These are phyloP conservation scores for Isoetes taiwanensis DNA, from an alignment of 75 land plant species.

Conservation along the genomic window DNA sequence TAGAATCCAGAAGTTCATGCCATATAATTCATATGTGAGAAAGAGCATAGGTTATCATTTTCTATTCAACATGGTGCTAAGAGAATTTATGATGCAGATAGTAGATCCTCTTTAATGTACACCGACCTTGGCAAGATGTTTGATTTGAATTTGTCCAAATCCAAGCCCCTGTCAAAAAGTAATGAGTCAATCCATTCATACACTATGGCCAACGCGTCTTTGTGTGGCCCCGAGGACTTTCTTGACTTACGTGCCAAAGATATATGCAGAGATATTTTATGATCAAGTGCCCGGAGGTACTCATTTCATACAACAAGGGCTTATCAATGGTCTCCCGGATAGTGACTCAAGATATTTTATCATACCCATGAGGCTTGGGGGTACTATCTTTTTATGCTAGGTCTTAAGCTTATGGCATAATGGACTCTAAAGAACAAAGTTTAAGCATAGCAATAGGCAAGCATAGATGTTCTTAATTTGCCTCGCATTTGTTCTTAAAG, in stretches of 20 bases:
- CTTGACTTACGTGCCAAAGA: constrained; percentile 61
- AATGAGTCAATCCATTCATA: constrained; percentile 75
- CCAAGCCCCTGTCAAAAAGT: constrained; percentile 37
- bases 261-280: constrained; percentile 64
- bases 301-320: constrained; percentile 89
- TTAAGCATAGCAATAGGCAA: no score
- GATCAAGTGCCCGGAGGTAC: constrained; percentile 62
- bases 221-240: constrained; percentile 95
- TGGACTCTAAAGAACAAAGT: no score
- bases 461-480: no score
- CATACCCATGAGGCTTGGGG: no score
- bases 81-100: constrained; percentile 79
- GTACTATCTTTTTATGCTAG: no score
- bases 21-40: constrained; percentile 53
- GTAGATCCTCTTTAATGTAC: constrained; percentile 41
- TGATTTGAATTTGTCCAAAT: constrained; percentile 71
- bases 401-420: no score
- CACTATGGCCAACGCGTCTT: constrained; percentile 98
- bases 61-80: constrained; percentile 92
- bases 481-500: no score
- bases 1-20: constrained; percentile 43
- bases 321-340: constrained; percentile 89
- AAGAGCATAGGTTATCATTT: constrained; percentile 79
- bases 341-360: no score
- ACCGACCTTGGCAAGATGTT: constrained; percentile 50